These are phyloP conservation scores for Suhomyces chickasaworum DNA, from an alignment of 1,139 yeast genomes.

Conservation along the genomic window DNA sequence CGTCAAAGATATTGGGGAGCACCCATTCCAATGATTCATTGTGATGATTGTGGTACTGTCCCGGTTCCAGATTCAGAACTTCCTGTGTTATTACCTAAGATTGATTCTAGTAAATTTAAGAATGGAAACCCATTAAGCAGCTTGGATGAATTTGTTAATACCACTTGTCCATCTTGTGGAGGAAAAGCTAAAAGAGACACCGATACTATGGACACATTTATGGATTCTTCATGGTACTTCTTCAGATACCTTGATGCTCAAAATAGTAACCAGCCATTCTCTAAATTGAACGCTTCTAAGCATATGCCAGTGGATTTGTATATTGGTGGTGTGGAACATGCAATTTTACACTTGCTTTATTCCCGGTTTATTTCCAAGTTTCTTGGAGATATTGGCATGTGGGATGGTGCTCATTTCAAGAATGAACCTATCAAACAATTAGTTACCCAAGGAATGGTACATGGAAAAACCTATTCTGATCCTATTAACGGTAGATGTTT, in stretches of 20 bases:
- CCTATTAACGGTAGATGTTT: constrained; percentile 74
- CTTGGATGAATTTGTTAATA: constrained; percentile 68
- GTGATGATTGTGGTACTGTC: constrained; percentile 81
- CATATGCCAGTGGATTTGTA: constrained; percentile 86
- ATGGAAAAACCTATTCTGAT: constrained; percentile 78
- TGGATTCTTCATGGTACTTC: constrained; percentile 97
- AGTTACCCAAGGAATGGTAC: constrained; percentile 98
- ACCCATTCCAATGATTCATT: constrained; percentile 92
- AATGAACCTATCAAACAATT: constrained; percentile 82
- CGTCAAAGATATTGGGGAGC: constrained; percentile 99
- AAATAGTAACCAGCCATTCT: constrained; percentile 58
- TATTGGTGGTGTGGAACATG: constrained; percentile 95
- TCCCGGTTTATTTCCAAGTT: constrained; percentile 85
- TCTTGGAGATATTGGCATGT: constrained; percentile 57
- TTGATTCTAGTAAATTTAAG: constrained; percentile 41
- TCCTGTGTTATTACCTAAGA: constrained; percentile 77
- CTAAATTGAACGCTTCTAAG: constrained; percentile 49
- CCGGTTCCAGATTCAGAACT: constrained; percentile 85
- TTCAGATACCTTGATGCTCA: constrained; percentile 80
- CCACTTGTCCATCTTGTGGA: constrained; percentile 81
- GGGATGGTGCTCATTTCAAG: constrained; percentile 43
- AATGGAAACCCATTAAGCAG: constrained; percentile 75
- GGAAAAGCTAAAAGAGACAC: constrained; percentile 81
- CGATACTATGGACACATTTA: constrained; percentile 97
- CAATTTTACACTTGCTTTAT: constrained; percentile 85